Conservation (phyloP, 1,139 yeast species). For the Blastobotrys proliferans region DNA sequence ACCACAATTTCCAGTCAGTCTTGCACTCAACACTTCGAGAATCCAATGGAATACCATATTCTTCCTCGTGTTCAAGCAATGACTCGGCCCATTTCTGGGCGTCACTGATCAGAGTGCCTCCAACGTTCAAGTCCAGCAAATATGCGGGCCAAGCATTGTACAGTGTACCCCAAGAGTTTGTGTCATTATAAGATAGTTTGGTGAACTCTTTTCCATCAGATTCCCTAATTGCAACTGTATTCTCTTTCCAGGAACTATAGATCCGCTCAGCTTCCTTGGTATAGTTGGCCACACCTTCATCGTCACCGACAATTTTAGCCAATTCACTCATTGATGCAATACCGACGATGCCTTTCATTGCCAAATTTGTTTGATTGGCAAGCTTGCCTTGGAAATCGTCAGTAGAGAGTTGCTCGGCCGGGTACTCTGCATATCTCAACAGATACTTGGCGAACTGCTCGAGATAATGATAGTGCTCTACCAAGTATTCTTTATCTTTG, state of each 20-base stretch:
- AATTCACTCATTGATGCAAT: slow-evolving; percentile 9
- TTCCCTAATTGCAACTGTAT: slow-evolving; percentile 5
- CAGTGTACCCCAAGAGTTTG: slow-evolving; percentile 4
- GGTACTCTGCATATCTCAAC: slow-evolving; percentile 3
- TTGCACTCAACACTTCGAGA: slow-evolving; percentile 8
- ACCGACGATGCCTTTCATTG: slow-evolving; percentile 13
- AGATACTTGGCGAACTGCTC: slow-evolving; percentile 8
- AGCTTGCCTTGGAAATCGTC: slow-evolving; percentile 15
- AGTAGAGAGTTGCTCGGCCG: slow-evolving; percentile 14
- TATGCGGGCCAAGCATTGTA: slow-evolving; percentile 11
- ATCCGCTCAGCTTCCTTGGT: background rate
- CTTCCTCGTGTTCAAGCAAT: background rate
- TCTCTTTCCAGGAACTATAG: slow-evolving; percentile 7
- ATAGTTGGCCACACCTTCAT: slow-evolving; percentile 4
- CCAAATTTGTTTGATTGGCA: slow-evolving; percentile 11
- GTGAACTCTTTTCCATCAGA: slow-evolving; percentile 10
- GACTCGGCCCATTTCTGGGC: slow-evolving; percentile 6
- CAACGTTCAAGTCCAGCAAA: slow-evolving; percentile 8
- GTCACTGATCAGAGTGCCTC: slow-evolving; percentile 2
- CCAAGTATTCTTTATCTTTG: slow-evolving; percentile 1
- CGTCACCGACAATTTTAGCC: slow-evolving; percentile 8
- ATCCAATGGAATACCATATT: slow-evolving; percentile 12
- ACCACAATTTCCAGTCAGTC: slow-evolving; percentile 10
- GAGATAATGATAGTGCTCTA: slow-evolving; percentile 7
- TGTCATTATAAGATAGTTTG: slow-evolving; percentile 3